Evolutionary conservation across 352 stramenopile genomes (phyloP).

Genomic region (Globisporangium barbulae): DNA sequence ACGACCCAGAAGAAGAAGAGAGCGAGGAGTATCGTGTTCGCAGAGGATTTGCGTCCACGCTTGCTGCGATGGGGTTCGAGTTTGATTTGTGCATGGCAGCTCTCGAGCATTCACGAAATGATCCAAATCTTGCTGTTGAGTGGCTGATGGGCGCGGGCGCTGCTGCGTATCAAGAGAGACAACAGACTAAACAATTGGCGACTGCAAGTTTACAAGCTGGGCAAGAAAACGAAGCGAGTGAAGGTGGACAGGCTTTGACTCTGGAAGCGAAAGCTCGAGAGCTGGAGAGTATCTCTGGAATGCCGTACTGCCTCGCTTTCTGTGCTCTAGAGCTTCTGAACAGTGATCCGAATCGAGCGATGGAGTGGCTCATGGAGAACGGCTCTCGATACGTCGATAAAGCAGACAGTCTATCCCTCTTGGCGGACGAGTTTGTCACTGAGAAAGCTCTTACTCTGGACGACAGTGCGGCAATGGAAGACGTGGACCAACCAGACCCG

Average conservation of each 20-base stretch:
- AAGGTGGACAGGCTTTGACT: slow-evolving; percentile 20
- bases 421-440: slow-evolving; percentile 47
- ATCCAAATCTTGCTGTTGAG: slow-evolving; percentile 81
- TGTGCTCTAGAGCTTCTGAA: slow-evolving; percentile 76
- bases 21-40: slow-evolving; percentile 67
- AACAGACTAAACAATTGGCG: slow-evolving; percentile 53
- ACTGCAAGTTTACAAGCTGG: slow-evolving; percentile 37
- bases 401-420: slow-evolving; percentile 37
- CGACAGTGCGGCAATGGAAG: slow-evolving; percentile 70
- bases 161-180: slow-evolving; percentile 67
- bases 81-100: slow-evolving; percentile 87
- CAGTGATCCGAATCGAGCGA: slow-evolving; percentile 77
- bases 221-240: slow-evolving; percentile 15
- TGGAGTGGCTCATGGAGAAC: slow-evolving; percentile 89
- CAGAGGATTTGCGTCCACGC: slow-evolving; percentile 72
- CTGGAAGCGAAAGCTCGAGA: slow-evolving; percentile 67
- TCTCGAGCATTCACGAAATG: slow-evolving; percentile 75
- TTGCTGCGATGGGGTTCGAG: slow-evolving; percentile 87
- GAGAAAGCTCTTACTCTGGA: slow-evolving; percentile 44
- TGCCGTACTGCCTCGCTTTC: slow-evolving; percentile 59
- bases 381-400: slow-evolving; percentile 57
- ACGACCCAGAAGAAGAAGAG: slow-evolving; percentile 70
- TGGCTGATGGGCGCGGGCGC: slow-evolving; percentile 83
- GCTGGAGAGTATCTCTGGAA: slow-evolving; percentile 71
- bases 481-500: slow-evolving; percentile 67